phyloP scores from a whole-genome alignment of 768 basidiomycete genomes.

The Mycena crocata region DNA sequence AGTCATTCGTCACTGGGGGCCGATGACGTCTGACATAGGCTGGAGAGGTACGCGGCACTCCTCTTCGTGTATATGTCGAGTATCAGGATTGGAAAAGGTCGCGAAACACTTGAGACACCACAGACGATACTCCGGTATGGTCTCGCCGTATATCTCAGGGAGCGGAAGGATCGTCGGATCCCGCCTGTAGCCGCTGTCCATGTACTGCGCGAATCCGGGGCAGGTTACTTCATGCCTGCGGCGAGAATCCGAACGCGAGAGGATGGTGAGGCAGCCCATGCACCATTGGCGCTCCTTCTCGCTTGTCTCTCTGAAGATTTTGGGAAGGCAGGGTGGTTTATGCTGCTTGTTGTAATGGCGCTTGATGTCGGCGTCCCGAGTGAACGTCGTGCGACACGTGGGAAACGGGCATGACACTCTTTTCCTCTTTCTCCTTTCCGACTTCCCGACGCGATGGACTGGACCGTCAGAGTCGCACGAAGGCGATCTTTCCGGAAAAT shows the following conservation, averaged over 20 bases:
- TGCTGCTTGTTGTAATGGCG: background rate
- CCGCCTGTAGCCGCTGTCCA: background rate
- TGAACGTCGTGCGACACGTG: background rate
- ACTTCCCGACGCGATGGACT: constrained; percentile 6
- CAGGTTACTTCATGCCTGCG: constrained; percentile 15
- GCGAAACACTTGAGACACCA: constrained; percentile 12
- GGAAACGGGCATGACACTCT: background rate
- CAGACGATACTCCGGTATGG: background rate
- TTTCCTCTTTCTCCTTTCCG: background rate
- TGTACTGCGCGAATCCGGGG: background rate
- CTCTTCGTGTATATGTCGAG: constrained; percentile 1
- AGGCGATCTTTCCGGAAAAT: background rate
- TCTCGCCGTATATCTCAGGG: constrained; percentile 16
- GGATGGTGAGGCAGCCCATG: constrained; percentile 12
- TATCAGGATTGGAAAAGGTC: background rate
- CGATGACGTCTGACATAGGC: too few species aligned
- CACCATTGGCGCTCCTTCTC: constrained; percentile 12
- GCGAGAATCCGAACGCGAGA: constrained; percentile 15
- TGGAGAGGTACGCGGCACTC: background rate
- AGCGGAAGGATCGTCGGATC: constrained; percentile 3
- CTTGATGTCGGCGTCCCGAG: background rate
- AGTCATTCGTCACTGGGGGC: too few species aligned
- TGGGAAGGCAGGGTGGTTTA: background rate
- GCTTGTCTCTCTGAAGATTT: background rate
- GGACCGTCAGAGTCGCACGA: background rate